These are phyloP conservation scores for Mitragyna speciosa DNA, from an alignment of 257 asterid species.

Conservation along the genomic window DNA sequence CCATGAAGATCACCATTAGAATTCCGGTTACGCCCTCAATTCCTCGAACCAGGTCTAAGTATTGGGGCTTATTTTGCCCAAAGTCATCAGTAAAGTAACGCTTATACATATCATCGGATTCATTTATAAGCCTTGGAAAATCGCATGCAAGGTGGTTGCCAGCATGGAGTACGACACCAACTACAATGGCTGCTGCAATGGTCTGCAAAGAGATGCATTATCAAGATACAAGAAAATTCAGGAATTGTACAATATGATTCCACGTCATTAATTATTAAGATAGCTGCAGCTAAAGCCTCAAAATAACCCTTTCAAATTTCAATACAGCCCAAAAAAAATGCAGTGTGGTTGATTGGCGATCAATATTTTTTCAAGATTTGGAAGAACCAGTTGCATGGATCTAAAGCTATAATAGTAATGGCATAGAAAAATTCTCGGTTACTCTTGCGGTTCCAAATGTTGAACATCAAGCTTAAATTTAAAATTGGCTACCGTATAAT, in stretches of 20 bases:
- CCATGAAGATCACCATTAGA: constrained; percentile 70
- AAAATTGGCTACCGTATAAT: neutral
- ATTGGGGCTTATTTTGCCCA: constrained; percentile 56
- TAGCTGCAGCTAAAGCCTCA: neutral
- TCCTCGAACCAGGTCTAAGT: constrained; percentile 64
- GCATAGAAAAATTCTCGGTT: neutral
- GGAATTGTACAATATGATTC: neutral
- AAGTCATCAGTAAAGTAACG: constrained; percentile 44
- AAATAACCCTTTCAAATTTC: neutral
- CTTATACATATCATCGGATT: constrained; percentile 36
- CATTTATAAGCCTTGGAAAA: constrained; percentile 75
- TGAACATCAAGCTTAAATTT: neutral
- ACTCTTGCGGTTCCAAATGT: neutral
- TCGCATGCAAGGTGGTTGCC: constrained; percentile 97
- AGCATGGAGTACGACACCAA: constrained; percentile 88
- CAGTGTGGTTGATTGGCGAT: neutral
- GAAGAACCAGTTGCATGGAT: neutral
- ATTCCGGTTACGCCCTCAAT: constrained; percentile 83
- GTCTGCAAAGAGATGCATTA: constrained; percentile 47
- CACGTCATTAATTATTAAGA: neutral
- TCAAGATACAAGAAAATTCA: neutral
- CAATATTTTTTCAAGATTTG: neutral
- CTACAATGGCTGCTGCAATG: constrained; percentile 80
- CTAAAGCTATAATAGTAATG: neutral
- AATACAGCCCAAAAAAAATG: neutral